Conservation (phyloP, 2,329 filamentous ascomycete genomes). For the Verticillium longisporum region DNA sequence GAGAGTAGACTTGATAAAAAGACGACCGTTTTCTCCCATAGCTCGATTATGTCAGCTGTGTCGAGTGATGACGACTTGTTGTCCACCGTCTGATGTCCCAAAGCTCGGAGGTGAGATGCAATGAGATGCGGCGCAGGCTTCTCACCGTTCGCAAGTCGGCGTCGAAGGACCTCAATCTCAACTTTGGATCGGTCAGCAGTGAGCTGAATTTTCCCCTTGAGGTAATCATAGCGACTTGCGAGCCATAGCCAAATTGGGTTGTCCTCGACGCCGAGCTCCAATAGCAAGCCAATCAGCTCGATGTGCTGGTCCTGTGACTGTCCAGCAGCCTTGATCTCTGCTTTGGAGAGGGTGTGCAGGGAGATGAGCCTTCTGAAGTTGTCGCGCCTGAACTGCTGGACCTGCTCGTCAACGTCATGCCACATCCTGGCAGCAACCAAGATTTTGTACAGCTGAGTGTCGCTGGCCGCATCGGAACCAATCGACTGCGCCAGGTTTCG, state of each 20-base stretch:
- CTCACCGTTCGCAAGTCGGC: conserved; percentile 68
- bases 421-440: conserved; percentile 89
- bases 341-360: conserved; percentile 50
- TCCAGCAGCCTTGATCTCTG: conserved; percentile 38
- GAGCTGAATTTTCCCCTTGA: conserved; percentile 76
- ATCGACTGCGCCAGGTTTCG: conserved; percentile 56
- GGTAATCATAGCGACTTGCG: conserved; percentile 77
- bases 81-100: conserved; percentile 60
- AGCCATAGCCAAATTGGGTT: conserved; percentile 98
- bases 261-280: conserved; percentile 92
- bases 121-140: conserved; percentile 63
- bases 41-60: conserved; percentile 70
- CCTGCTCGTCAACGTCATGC: conserved; percentile 84
- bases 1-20: conserved; percentile 73
- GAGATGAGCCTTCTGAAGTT: conserved; percentile 76
- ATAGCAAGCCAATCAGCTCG: conserved; percentile 78
- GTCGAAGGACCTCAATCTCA: conserved; percentile 84
- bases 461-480: conserved; percentile 54
- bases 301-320: conserved; percentile 75
- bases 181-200: conserved; percentile 82
- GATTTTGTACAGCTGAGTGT: conserved; percentile 78
- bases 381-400: conserved; percentile 81
- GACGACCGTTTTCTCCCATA: conserved; percentile 83
- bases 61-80: conserved; percentile 63
- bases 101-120: conserved; percentile 68